Evolutionary conservation across 176 grass and related monocot genomes (phyloP).

Genomic region (Luzula sylvatica): DNA sequence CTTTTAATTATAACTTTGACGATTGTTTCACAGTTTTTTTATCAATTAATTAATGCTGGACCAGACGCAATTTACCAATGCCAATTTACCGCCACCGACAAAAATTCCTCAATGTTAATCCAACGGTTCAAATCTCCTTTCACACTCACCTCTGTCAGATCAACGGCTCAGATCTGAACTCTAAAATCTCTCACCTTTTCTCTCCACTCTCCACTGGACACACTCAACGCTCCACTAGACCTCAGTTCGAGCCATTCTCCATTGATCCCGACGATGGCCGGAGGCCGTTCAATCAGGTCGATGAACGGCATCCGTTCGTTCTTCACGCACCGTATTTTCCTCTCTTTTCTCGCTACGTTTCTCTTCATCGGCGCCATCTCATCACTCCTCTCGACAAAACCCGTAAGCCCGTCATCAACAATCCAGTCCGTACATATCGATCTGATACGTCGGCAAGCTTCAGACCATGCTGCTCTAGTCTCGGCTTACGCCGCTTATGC

Average conservation of each 20-base stretch:
- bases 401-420: background rate
- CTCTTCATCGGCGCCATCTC: conserved; percentile 38
- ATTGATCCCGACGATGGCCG: conserved; percentile 44
- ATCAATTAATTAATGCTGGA: too few species aligned
- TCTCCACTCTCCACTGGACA: too few species aligned
- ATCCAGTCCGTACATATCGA: conserved; percentile 33
- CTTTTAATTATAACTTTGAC: too few species aligned
- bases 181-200: too few species aligned
- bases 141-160: too few species aligned
- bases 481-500: conserved; percentile 60
- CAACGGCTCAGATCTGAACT: too few species aligned
- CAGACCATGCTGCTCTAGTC: conserved; percentile 70
- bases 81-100: too few species aligned
- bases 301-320: conserved; percentile 10
- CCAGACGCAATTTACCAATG: too few species aligned
- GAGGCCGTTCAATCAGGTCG: conserved; percentile 36
- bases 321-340: conserved; percentile 28
- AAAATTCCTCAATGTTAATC: too few species aligned
- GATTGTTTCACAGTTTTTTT: too few species aligned
- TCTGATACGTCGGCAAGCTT: conserved; percentile 47
- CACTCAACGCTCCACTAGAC: too few species aligned
- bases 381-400: conserved; percentile 27
- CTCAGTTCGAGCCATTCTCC: background rate
- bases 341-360: conserved; percentile 42
- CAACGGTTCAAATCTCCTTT: too few species aligned